phyloP scores from a whole-genome alignment of 371 early-diverging fungal species.

The Sporodiniella umbellata region DNA sequence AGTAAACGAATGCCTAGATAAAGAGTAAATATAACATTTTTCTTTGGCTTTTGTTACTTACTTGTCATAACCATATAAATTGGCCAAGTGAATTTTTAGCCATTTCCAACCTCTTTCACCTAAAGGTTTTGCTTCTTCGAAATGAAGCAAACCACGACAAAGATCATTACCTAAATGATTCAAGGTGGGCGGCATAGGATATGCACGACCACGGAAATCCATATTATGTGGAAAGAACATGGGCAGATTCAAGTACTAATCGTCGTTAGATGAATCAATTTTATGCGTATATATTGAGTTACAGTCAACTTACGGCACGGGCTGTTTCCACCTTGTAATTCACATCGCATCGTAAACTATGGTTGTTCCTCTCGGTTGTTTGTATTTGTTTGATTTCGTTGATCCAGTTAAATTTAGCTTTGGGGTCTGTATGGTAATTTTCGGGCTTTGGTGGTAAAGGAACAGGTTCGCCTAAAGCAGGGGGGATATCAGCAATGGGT shows the following conservation, averaged over 20 bases:
- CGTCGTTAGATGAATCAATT: neutral
- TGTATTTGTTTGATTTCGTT: conserved; percentile 47
- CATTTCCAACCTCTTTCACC: conserved; percentile 87
- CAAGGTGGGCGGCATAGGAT: conserved; percentile 93
- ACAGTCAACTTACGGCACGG: conserved; percentile 64
- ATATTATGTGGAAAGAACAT: conserved; percentile 98
- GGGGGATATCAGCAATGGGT: conserved; percentile 68
- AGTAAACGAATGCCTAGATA: conserved; percentile 65
- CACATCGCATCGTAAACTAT: conserved; percentile 86
- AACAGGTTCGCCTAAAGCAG: conserved; percentile 31
- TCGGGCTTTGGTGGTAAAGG: conserved; percentile 63
- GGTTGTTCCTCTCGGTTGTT: conserved; percentile 63
- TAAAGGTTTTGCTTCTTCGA: conserved; percentile 81
- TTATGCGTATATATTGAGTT: neutral
- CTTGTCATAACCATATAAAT: conserved; percentile 92
- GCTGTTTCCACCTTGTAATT: conserved; percentile 98
- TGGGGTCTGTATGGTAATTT: conserved; percentile 64
- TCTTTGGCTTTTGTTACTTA: neutral
- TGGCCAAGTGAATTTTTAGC: conserved; percentile 97
- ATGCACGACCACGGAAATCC: conserved; percentile 98
- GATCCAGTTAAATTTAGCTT: conserved; percentile 58
- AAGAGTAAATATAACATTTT: neutral
- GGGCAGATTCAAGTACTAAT: conserved; percentile 76
- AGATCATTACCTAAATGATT: conserved; percentile 97
- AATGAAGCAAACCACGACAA: conserved; percentile 88